A percentile compares a stretch with the other conserved stretches of the same genome.
Evolutionary conservation across 108 stramenopile genomes (phyloP).

Genomic region (Skeletonema potamos): DNA sequence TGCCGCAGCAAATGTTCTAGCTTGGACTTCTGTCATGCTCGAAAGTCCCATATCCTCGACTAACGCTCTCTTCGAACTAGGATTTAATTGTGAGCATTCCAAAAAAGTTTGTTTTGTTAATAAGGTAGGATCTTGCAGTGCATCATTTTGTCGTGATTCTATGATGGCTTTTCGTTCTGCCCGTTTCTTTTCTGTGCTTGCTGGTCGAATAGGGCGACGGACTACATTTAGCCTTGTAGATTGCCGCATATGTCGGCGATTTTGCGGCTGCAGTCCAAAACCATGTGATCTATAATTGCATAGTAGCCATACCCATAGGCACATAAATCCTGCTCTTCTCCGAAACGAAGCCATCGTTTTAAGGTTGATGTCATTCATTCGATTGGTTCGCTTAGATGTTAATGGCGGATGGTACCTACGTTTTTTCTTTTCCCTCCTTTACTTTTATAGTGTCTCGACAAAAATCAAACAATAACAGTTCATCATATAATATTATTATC

Average conservation of each 20-base stretch:
- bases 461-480: too few relatives aligned
- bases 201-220: conserved; percentile 39
- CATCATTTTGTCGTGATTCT: conserved; percentile 53
- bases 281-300: background rate
- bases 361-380: too few relatives aligned
- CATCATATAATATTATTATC: too few relatives aligned
- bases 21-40: conserved; percentile 94
- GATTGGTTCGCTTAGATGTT: too few relatives aligned
- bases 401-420: too few relatives aligned
- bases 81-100: conserved; percentile 56
- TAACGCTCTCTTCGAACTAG: conserved; percentile 44
- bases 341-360: background rate
- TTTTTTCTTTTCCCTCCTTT: too few relatives aligned
- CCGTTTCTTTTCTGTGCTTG: conserved; percentile 42
- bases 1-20: conserved; percentile 72
- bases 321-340: background rate
- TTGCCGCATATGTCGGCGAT: background rate
- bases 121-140: conserved; percentile 73
- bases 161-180: conserved; percentile 42
- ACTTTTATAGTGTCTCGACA: too few relatives aligned
- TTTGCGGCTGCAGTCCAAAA: conserved; percentile 1
- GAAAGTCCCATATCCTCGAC: conserved; percentile 54
- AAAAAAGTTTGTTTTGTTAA: conserved; percentile 53
- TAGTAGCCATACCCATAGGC: background rate
- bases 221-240: conserved; percentile 6